phyloP scores from a whole-genome alignment of 345 rosid species.

The Pistacia vera region DNA sequence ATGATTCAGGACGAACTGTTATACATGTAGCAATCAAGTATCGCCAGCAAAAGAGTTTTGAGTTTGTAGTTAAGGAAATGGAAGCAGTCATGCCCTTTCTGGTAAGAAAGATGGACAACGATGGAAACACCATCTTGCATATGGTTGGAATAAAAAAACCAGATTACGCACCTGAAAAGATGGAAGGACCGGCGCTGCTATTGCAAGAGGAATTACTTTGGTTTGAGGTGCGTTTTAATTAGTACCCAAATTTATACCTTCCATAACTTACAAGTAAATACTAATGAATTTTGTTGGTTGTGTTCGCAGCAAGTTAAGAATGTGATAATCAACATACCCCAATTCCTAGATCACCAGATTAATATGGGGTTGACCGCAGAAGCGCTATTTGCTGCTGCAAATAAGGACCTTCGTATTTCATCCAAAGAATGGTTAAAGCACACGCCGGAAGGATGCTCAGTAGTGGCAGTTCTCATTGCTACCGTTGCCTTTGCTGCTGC shows the following conservation, averaged over 20 bases:
- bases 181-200: conserved; percentile 22
- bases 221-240: conserved; percentile 24
- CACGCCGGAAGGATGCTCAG: conserved; percentile 27
- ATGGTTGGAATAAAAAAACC: conserved; percentile 9
- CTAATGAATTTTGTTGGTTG: too few species aligned
- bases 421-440: conserved; percentile 24
- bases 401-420: conserved; percentile 11
- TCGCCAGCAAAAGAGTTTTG: conserved; percentile 13
- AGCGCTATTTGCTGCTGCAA: background rate
- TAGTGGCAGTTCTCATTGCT: conserved; percentile 29
- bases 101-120: conserved; percentile 1
- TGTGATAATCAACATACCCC: background rate
- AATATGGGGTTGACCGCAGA: conserved; percentile 3
- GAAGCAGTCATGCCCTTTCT: background rate
- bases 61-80: background rate
- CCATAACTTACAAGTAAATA: too few species aligned
- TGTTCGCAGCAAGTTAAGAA: conserved; percentile 16
- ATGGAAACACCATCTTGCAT: conserved; percentile 25
- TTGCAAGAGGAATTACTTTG: conserved; percentile 27
- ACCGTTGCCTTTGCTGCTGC: conserved; percentile 16
- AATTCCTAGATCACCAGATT: conserved; percentile 12
- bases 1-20: conserved; percentile 9
- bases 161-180: background rate
- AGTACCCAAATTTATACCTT: too few species aligned
- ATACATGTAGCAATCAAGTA: conserved; percentile 21